A percentile compares a stretch with the other conserved stretches of the same genome.
Conservation (phyloP, 768 basidiomycete species). For the Lentinula edodes region DNA sequence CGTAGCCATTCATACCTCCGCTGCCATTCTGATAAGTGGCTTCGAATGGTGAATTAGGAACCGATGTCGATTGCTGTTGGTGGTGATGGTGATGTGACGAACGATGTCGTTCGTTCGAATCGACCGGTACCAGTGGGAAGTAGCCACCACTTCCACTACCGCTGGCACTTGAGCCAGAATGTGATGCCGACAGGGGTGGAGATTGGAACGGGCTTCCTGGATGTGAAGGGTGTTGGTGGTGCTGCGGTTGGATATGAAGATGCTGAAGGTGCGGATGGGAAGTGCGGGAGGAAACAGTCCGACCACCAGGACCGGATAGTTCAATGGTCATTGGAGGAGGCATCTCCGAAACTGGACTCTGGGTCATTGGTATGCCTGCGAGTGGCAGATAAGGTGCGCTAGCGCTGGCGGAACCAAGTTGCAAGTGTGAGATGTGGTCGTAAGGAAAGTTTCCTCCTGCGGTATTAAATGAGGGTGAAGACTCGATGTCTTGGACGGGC, state of each 20-base stretch:
- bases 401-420: neutral
- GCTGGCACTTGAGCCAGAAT: neutral
- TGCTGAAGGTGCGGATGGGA: constrained; percentile 1
- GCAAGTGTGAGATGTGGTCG: neutral
- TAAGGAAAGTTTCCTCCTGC: neutral
- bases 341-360: constrained; percentile 3
- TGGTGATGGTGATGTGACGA: neutral
- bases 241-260: neutral
- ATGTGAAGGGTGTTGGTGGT: neutral
- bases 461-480: neutral
- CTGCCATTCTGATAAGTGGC: neutral
- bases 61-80: neutral
- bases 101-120: constrained; percentile 1
- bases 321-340: constrained; percentile 1
- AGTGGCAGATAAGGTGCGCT: constrained; percentile 1
- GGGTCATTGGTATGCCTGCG: neutral
- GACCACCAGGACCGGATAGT: no score
- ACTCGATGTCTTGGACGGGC: constrained; percentile 1
- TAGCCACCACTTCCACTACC: neutral
- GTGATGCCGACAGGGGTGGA: neutral
- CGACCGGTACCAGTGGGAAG: neutral
- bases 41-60: neutral
- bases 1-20: neutral
- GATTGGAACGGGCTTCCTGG: neutral
- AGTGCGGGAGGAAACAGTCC: neutral